Evolutionary conservation across 1,139 yeast species (phyloP).

Genomic region (Geotrichum candidum): DNA sequence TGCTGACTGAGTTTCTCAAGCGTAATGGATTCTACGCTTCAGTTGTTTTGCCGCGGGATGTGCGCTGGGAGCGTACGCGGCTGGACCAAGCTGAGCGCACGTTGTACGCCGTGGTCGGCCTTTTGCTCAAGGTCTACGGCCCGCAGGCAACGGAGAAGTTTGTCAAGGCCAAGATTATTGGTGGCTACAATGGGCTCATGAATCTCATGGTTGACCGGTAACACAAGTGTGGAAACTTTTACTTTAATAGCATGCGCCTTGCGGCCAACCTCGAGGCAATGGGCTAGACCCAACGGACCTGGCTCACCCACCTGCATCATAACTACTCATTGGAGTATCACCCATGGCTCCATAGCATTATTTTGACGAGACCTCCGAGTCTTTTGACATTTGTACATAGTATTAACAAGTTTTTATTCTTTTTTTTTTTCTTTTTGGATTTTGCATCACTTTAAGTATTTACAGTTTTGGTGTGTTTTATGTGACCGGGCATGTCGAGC

Average conservation of each 20-base stretch:
- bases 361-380: not conserved
- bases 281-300: not conserved
- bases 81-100: constrained; percentile 1
- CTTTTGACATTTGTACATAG: constrained; percentile 18
- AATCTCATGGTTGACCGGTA: constrained; percentile 4
- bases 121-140: not conserved
- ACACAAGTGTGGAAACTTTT: not conserved
- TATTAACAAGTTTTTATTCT: not conserved
- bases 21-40: constrained; percentile 1
- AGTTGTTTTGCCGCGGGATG: not conserved
- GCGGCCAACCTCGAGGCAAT: not conserved
- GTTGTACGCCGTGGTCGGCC: constrained; percentile 2
- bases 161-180: constrained; percentile 6
- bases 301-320: not conserved
- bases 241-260: not conserved
- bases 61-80: not conserved
- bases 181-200: constrained; percentile 11
- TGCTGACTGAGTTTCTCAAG: not conserved
- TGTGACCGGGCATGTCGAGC: not conserved
- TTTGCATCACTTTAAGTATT: not conserved
- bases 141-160: not conserved
- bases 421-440: not conserved
- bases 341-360: not conserved
- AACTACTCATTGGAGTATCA: not conserved
- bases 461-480: not conserved